Conservation (phyloP, 2,329 filamentous ascomycete species). For the Colletotrichum liriopes region DNA sequence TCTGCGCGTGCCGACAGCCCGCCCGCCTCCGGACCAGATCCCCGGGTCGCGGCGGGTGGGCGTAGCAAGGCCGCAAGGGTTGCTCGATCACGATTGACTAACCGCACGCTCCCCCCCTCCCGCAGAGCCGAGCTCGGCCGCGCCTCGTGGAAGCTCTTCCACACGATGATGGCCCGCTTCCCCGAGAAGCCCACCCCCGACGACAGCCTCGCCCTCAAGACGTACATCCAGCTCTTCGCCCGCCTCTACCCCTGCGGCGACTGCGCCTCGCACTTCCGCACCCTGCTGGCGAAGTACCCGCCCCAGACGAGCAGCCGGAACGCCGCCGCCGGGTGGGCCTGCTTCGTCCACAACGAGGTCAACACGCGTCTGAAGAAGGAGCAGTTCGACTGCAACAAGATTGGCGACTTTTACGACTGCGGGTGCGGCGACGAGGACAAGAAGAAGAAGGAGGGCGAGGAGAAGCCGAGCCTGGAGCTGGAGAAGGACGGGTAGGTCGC, state of each 20-base stretch:
- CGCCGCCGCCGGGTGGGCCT: conserved; percentile 77
- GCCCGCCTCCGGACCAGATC: background rate
- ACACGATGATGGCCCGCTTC: conserved; percentile 80
- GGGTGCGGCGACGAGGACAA: conserved; percentile 77
- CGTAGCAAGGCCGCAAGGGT: background rate
- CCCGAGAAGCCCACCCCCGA: conserved; percentile 75
- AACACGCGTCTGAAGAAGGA: conserved; percentile 75
- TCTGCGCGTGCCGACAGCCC: background rate
- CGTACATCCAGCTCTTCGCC: conserved; percentile 77
- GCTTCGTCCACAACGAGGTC: conserved; percentile 78
- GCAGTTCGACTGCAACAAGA: conserved; percentile 76
- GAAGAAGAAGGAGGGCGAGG: conserved; percentile 53
- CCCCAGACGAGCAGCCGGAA: conserved; percentile 77
- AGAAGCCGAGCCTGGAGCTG: conserved; percentile 42
- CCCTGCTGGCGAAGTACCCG: conserved; percentile 73
- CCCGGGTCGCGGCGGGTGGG: background rate
- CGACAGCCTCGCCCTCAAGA: conserved; percentile 74
- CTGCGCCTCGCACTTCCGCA: conserved; percentile 78
- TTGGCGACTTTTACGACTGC: conserved; percentile 81
- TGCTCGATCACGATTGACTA: conserved; percentile 16
- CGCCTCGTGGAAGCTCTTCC: conserved; percentile 79
- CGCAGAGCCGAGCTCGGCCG: conserved; percentile 75
- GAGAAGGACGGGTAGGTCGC: conserved; percentile 30
- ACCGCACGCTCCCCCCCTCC: conserved; percentile 3
- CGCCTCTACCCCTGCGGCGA: conserved; percentile 81